phyloP scores from a whole-genome alignment of 495 filamentous ascomycete genomes.

The Aspergillus affinis region DNA sequence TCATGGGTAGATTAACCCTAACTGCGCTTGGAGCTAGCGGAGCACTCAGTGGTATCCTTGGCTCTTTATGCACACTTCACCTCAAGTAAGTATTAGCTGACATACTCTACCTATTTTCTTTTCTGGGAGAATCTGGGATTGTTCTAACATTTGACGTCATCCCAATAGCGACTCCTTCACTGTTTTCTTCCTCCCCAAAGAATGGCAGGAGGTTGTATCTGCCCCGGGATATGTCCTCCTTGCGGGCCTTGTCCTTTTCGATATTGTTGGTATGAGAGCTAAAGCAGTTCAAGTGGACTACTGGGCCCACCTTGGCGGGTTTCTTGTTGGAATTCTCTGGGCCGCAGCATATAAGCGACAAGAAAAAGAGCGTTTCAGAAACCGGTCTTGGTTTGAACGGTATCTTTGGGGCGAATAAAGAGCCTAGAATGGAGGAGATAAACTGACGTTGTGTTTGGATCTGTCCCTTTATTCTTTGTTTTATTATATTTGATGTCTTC shows the following conservation, averaged over 20 bases:
- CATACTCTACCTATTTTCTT: background rate
- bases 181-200: conserved; percentile 41
- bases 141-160: background rate
- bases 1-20: conserved; percentile 48
- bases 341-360: conserved; percentile 26
- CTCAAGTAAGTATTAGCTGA: conserved; percentile 34
- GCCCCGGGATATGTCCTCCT: background rate
- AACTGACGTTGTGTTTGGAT: background rate
- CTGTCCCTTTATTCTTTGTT: background rate
- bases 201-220: conserved; percentile 22
- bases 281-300: conserved; percentile 55
- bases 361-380: conserved; percentile 19
- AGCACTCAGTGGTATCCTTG: conserved; percentile 65
- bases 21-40: conserved; percentile 73
- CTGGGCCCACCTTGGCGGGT: conserved; percentile 71
- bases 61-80: conserved; percentile 68
- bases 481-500: background rate
- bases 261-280: conserved; percentile 37
- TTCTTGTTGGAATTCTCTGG: conserved; percentile 49
- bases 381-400: conserved; percentile 19
- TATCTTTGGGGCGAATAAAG: conserved; percentile 1
- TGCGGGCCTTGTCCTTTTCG: conserved; percentile 35
- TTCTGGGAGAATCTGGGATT: background rate
- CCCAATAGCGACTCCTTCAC: conserved; percentile 40
- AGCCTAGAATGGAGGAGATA: background rate